Evolutionary conservation across 2,329 filamentous ascomycete genomes (phyloP).

Genomic region (Sordariomycetes sp.): DNA sequence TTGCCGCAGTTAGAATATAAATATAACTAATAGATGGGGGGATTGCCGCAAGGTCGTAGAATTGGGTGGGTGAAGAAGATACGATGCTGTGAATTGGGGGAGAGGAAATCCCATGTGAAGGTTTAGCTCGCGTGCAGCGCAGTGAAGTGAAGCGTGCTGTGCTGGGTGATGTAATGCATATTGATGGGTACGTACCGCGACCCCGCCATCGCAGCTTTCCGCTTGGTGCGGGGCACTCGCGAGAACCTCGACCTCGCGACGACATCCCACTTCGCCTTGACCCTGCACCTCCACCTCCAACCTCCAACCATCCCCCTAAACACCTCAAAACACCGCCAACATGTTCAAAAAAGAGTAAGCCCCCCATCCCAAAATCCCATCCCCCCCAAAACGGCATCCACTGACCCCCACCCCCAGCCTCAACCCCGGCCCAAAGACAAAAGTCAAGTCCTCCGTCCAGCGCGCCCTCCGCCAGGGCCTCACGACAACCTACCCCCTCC

Average conservation of each 20-base stretch:
- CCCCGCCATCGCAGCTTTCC: neutral
- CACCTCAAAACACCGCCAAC: slow-evolving; percentile 16
- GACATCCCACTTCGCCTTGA: neutral
- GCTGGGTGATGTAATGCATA: no score
- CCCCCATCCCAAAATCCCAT: neutral
- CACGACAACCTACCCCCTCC: slow-evolving; percentile 73
- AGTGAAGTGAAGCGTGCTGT: neutral
- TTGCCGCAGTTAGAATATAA: no score
- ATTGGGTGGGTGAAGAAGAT: no score
- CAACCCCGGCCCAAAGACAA: slow-evolving; percentile 70
- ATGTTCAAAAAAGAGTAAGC: slow-evolving; percentile 94
- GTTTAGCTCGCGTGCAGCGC: no score
- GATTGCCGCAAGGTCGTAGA: no score
- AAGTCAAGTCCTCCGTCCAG: slow-evolving; percentile 95
- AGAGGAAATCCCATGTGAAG: no score
- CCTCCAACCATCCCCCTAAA: neutral
- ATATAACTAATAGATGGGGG: no score
- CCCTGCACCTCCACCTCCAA: neutral
- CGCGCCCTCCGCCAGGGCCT: slow-evolving; percentile 75
- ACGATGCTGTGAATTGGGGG: no score
- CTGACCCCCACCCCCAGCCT: slow-evolving; percentile 39
- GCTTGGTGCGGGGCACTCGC: neutral
- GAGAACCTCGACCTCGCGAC: neutral
- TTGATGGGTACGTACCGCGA: neutral
- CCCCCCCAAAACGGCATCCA: neutral